Percentiles rank a stretch among this genome's conserved stretches.
Conservation (phyloP, 768 basidiomycete species). For the Tulasnella sp. region DNA sequence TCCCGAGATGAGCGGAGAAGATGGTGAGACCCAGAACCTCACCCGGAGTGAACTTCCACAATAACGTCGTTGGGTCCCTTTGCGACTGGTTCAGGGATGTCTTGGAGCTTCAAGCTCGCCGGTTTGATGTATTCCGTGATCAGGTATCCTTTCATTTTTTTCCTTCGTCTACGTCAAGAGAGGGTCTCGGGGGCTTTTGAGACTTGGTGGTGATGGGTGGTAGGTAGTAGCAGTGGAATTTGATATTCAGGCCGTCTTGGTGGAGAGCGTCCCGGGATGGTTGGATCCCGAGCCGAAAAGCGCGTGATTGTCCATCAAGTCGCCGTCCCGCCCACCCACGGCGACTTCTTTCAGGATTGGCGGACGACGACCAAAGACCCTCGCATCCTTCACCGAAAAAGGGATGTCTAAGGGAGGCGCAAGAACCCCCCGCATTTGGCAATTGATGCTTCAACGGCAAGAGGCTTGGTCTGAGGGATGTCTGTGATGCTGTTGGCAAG, state of each 20-base stretch:
- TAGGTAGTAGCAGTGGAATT: no score
- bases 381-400: background rate
- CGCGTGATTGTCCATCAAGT: no score
- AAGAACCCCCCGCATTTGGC: background rate
- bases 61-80: conserved; percentile 58
- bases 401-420: no score
- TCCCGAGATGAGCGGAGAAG: background rate
- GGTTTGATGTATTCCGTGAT: conserved; percentile 71
- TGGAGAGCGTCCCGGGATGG: no score
- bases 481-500: background rate
- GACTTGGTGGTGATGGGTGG: background rate
- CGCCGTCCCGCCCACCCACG: no score
- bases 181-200: background rate
- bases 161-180: background rate
- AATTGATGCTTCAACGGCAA: background rate
- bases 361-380: no score
- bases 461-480: background rate
- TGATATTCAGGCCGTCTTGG: no score
- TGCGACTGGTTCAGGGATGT: conserved; percentile 63
- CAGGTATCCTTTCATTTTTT: conserved; percentile 75
- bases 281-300: no score
- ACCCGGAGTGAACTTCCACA: conserved; percentile 72
- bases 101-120: conserved; percentile 59
- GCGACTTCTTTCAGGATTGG: no score
- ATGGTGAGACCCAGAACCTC: conserved; percentile 41